A percentile compares a stretch with the other conserved stretches of the same genome.
These are phyloP conservation scores for Catunica adiposa DNA, from an alignment of 2,329 filamentous ascomycete species.

Conservation along the genomic window DNA sequence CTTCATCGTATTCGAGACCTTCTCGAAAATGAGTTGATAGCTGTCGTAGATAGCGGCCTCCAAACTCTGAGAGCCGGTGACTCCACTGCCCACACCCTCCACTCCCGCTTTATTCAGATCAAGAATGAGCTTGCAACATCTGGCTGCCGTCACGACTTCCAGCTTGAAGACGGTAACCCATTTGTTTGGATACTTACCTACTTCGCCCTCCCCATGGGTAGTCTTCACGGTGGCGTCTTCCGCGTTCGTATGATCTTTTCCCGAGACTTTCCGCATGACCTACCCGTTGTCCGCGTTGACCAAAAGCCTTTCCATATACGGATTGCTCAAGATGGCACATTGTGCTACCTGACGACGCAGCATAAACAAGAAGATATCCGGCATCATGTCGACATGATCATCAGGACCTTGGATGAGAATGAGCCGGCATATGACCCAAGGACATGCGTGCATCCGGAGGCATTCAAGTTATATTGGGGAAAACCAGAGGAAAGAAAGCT, in stretches of 20 bases:
- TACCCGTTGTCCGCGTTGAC: constrained; percentile 68
- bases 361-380: constrained; percentile 56
- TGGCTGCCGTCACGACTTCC: constrained; percentile 57
- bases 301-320: constrained; percentile 78
- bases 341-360: constrained; percentile 59
- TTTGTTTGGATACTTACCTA: constrained; percentile 82
- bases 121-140: constrained; percentile 55
- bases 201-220: constrained; percentile 82
- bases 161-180: constrained; percentile 64
- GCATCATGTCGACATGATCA: constrained; percentile 69
- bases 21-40: constrained; percentile 52
- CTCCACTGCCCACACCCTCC: constrained; percentile 65
- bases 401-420: constrained; percentile 73
- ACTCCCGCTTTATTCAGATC: constrained; percentile 72
- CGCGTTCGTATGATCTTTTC: constrained; percentile 65
- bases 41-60: constrained; percentile 57
- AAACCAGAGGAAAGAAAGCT: constrained; percentile 56
- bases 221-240: constrained; percentile 83
- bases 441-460: constrained; percentile 72
- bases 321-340: constrained; percentile 60
- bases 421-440: constrained; percentile 78
- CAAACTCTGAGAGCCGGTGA: constrained; percentile 46
- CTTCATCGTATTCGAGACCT: constrained; percentile 50
- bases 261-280: constrained; percentile 70
- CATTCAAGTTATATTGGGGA: constrained; percentile 77